These are phyloP conservation scores for Oryza glaberrima DNA, from an alignment of 176 grass and related monocot genomes.

Conservation along the genomic window DNA sequence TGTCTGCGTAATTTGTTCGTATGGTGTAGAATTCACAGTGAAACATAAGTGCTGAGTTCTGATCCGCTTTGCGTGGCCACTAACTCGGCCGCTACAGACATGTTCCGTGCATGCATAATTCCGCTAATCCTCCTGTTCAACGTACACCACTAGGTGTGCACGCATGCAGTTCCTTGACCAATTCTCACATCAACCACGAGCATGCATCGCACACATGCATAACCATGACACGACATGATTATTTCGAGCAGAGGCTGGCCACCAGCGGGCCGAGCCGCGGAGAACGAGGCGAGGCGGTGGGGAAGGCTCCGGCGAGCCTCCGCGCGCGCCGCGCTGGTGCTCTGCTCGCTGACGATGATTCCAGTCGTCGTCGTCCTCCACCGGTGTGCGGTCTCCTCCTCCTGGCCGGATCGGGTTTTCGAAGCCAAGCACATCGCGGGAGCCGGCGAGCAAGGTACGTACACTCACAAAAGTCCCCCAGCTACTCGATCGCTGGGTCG, in stretches of 20 bases:
- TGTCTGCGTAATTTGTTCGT: neutral
- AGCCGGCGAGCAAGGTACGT: neutral
- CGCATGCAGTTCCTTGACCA: neutral
- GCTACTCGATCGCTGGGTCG: no score
- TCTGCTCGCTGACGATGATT: conserved; percentile 40
- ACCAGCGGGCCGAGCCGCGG: neutral
- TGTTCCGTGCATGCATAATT: neutral
- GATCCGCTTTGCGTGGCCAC: neutral
- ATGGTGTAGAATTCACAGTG: neutral
- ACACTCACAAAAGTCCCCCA: neutral
- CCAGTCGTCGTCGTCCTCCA: conserved; percentile 43
- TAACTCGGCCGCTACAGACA: neutral
- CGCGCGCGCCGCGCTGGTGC: conserved; percentile 39
- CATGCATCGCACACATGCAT: neutral
- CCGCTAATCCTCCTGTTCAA: no score
- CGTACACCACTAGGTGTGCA: no score
- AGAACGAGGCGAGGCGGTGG: conserved; percentile 40
- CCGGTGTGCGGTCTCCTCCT: conserved; percentile 21
- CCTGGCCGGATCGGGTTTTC: conserved; percentile 34
- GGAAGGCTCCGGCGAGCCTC: conserved; percentile 35
- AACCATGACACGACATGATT: neutral
- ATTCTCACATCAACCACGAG: neutral
- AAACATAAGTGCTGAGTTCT: neutral
- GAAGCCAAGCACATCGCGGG: neutral
- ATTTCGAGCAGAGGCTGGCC: neutral